phyloP scores from a whole-genome alignment of 257 asterid genomes.

The Solanum tarapatanum region DNA sequence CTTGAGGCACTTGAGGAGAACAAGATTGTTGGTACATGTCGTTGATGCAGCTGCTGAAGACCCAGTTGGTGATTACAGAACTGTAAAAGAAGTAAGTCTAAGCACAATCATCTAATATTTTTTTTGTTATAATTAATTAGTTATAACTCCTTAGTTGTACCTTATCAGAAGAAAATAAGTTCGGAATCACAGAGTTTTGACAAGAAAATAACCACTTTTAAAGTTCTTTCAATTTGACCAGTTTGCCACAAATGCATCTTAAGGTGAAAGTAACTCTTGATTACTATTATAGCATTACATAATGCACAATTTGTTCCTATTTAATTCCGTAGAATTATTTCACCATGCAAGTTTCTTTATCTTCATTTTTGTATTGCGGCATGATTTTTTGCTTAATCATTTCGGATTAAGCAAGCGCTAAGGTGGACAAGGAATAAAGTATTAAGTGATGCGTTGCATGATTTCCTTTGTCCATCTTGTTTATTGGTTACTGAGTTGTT shows the following conservation, averaged over 20 bases:
- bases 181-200: neutral
- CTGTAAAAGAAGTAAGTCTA: constrained; percentile 70
- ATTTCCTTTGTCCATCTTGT: neutral
- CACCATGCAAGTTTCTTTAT: neutral
- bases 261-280: neutral
- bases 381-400: neutral
- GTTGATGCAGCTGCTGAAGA: constrained; percentile 76
- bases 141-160: neutral
- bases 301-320: neutral
- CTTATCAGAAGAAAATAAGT: neutral
- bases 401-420: neutral
- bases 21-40: constrained; percentile 85
- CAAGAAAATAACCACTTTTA: neutral
- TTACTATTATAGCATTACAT: neutral
- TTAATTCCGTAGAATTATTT: neutral
- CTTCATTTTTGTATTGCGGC: neutral
- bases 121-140: neutral
- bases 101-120: neutral
- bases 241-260: neutral
- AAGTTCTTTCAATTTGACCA: neutral
- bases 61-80: constrained; percentile 82
- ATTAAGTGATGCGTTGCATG: neutral
- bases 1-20: constrained; percentile 95
- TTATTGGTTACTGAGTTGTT: neutral
- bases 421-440: neutral